These are phyloP conservation scores for Leccinum fuscescens DNA, from an alignment of 1,284 basidiomycete species.

Conservation along the genomic window DNA sequence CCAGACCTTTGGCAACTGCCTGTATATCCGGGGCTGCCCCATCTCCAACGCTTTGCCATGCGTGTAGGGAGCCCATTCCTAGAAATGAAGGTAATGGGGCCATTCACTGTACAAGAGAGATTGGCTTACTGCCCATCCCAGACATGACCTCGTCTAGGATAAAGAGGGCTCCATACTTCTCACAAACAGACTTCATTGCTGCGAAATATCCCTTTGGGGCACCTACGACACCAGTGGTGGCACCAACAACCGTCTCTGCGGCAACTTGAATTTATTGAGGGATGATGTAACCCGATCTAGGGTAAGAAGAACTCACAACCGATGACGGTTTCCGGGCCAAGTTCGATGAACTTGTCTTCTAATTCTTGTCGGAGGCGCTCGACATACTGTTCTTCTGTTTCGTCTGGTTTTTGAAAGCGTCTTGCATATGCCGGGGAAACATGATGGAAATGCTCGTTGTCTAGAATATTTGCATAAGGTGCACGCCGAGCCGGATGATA, in stretches of 20 bases:
- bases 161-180: conserved; percentile 83
- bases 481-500: conserved; percentile 64
- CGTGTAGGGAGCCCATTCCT: conserved; percentile 85
- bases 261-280: conserved; percentile 52
- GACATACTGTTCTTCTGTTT: conserved; percentile 77
- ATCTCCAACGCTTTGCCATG: conserved; percentile 82
- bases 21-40: conserved; percentile 77
- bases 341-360: conserved; percentile 77
- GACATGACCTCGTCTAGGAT: conserved; percentile 87
- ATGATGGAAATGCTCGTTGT: conserved; percentile 68
- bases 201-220: conserved; percentile 80
- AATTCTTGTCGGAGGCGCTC: conserved; percentile 73
- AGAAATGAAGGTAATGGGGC: conserved; percentile 2
- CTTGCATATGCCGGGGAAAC: conserved; percentile 85
- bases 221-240: conserved; percentile 71
- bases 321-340: conserved; percentile 79
- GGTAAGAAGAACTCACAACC: conserved; percentile 52
- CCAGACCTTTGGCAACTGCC: conserved; percentile 82
- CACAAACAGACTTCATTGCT: conserved; percentile 84
- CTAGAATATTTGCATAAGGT: conserved; percentile 65
- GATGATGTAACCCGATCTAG: neutral
- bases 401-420: conserved; percentile 65
- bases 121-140: conserved; percentile 75
- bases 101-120: neutral
- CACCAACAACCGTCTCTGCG: conserved; percentile 82